A percentile compares a stretch with the other conserved stretches of the same genome.
Evolutionary conservation across 2,329 filamentous ascomycete genomes (phyloP).

Genomic region (Grosmannia penicillata): DNA sequence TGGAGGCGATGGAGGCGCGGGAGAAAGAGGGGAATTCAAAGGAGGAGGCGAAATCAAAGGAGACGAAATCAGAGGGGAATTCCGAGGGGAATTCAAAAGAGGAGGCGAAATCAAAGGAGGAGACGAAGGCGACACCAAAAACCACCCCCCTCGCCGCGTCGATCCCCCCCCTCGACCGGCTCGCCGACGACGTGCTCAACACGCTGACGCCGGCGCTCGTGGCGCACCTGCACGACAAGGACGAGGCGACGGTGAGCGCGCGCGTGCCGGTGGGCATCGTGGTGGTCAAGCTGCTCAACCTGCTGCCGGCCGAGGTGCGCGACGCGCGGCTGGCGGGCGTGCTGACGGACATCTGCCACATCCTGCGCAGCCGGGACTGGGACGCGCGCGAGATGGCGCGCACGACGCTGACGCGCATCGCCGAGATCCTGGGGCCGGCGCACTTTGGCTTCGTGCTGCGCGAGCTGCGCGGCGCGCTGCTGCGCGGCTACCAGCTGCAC

Average conservation of each 20-base stretch:
- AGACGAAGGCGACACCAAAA: conserved; percentile 10
- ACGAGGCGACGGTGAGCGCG: conserved; percentile 85
- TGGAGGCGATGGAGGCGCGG: conserved; percentile 27
- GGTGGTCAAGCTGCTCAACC: conserved; percentile 70
- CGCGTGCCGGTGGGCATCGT: conserved; percentile 83
- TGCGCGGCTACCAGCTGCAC: conserved; percentile 81
- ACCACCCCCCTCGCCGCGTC: conserved; percentile 39
- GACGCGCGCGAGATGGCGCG: conserved; percentile 84
- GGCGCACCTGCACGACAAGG: conserved; percentile 84
- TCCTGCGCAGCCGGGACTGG: conserved; percentile 75
- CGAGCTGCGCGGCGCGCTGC: conserved; percentile 70
- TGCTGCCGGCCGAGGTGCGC: conserved; percentile 62
- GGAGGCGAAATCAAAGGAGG: conserved; percentile 23
- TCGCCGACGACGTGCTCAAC: conserved; percentile 56
- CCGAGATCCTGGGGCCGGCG: conserved; percentile 61
- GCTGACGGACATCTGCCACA: conserved; percentile 83
- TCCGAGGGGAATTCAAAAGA: conserved; percentile 22
- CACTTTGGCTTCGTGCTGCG: conserved; percentile 91
- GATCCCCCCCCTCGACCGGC: conserved; percentile 50
- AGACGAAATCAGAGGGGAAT: conserved; percentile 19
- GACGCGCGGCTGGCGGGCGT: conserved; percentile 64
- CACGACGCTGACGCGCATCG: conserved; percentile 74
- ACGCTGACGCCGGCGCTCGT: conserved; percentile 66
- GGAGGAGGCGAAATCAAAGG: conserved; percentile 8
- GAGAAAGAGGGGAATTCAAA: conserved; percentile 11